A percentile compares a stretch with the other conserved stretches of the same genome.
Conservation (phyloP, 345 rosid genomes). For the Rhizophora mangle region DNA sequence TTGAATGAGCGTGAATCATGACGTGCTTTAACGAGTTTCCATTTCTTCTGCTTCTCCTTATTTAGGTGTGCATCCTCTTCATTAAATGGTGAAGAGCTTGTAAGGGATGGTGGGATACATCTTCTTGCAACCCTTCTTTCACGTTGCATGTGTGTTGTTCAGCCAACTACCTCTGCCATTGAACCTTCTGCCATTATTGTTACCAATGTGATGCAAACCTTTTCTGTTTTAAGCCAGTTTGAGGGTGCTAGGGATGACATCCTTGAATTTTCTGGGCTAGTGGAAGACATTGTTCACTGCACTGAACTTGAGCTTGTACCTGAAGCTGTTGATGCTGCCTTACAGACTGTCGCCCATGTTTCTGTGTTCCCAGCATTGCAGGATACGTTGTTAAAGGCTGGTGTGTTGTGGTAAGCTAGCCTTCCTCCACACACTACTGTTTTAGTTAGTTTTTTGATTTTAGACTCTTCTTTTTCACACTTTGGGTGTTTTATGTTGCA, state of each 20-base stretch:
- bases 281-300: conserved; percentile 91
- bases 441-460: neutral
- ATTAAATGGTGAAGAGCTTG: conserved; percentile 97
- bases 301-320: conserved; percentile 91
- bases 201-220: conserved; percentile 85
- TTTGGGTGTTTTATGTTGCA: conserved; percentile 1
- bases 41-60: conserved; percentile 11
- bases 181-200: conserved; percentile 94
- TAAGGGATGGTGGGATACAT: conserved; percentile 91
- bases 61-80: conserved; percentile 93
- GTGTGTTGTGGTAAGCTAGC: conserved; percentile 76
- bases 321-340: conserved; percentile 91
- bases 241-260: conserved; percentile 83
- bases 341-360: conserved; percentile 75
- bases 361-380: conserved; percentile 86
- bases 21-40: conserved; percentile 9
- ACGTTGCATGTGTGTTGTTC: conserved; percentile 94
- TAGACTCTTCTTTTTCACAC: neutral
- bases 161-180: conserved; percentile 83
- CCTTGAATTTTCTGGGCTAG: conserved; percentile 65
- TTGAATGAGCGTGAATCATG: conserved; percentile 13
- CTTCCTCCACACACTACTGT: neutral
- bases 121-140: conserved; percentile 85
- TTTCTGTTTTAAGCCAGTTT: conserved; percentile 83
- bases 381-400: conserved; percentile 77